Conservation (phyloP, 805 yeast genomes). For the Candida adriatica region DNA sequence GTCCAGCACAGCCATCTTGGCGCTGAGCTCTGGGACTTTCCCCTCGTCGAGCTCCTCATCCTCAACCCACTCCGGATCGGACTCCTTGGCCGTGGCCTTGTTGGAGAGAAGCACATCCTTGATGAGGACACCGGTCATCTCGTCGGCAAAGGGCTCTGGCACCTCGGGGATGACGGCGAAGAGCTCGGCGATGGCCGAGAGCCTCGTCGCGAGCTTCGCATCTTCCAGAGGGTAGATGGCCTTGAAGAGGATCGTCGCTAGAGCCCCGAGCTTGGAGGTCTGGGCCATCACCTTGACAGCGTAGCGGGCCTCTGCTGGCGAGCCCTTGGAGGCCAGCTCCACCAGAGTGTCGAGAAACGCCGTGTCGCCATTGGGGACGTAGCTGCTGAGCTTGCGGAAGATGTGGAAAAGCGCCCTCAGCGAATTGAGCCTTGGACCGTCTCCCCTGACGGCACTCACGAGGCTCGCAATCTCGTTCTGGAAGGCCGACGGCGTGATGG, state of each 20-base stretch:
- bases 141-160: conserved; percentile 47
- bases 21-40: conserved; percentile 29
- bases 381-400: conserved; percentile 41
- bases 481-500: conserved; percentile 55
- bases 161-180: conserved; percentile 40
- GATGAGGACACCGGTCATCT: conserved; percentile 52
- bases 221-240: conserved; percentile 45
- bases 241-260: conserved; percentile 32
- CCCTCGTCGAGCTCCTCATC: conserved; percentile 33
- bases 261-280: conserved; percentile 34
- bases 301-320: conserved; percentile 57
- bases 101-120: conserved; percentile 57
- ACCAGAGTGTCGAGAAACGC: conserved; percentile 38
- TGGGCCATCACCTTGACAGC: conserved; percentile 52
- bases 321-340: conserved; percentile 42
- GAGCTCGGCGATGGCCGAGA: conserved; percentile 56
- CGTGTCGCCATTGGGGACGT: conserved; percentile 35
- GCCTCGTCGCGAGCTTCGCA: conserved; percentile 42
- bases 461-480: conserved; percentile 51
- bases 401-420: conserved; percentile 58
- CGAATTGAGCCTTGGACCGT: conserved; percentile 24
- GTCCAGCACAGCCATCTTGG: conserved; percentile 48
- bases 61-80: conserved; percentile 39
- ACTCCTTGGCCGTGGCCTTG: conserved; percentile 27
- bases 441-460: conserved; percentile 30